Evolutionary conservation across 2,329 filamentous ascomycete genomes (phyloP), one percentile per base, ranked within the genome.

Genomic region (Xylariales sp.): DNA sequence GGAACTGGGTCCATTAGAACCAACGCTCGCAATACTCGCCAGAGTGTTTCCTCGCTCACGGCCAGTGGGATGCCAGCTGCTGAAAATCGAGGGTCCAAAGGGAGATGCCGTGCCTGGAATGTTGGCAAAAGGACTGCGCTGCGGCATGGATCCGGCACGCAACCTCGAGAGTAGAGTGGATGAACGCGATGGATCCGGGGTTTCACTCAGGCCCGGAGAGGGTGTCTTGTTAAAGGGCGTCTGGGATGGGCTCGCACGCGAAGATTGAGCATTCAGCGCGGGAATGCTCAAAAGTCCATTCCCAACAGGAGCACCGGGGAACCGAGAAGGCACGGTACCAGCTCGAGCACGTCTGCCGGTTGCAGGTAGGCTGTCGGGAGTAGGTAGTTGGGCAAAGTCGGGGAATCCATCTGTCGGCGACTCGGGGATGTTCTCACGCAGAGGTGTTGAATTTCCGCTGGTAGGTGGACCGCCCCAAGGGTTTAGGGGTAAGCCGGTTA

Each of bases 401-500:
- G 93, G 90, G 53, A 97, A 97, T 50, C 87, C 91, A 67, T 96
- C 91, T 49, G 86, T 93, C 21, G 93, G 93, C 24, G 91, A 96
- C 66, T 98, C 93, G 47, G 91, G 90, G 44, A 98, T 97, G 49
- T 91, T 96, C 69, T 97, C 93, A 56, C 93, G 88, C 36, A 98
- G 77, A 51, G 93, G 93, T 29, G 91, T 96, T 15, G 91, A 96
- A 63, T 95, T 91, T 48, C 91, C 93, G 61, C 91, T 96, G 40
- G 91, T 95, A 33, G 93, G 91, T 49, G 93, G 91, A 10, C 93
- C 91, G 73, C 89, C 89, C 93, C 93, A 97, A 29, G 85, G 83
- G 56, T 83, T 80, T 37, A 83, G 64, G 62, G 72, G 74, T 54
- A 78, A 74, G 56, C 73, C 83, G 59, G 71, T 69, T 34, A 95